A percentile compares a stretch with the other conserved stretches of the same genome.
Conservation (phyloP, 2,329 filamentous ascomycete species). For the Plectosphaerella cucumerina region DNA sequence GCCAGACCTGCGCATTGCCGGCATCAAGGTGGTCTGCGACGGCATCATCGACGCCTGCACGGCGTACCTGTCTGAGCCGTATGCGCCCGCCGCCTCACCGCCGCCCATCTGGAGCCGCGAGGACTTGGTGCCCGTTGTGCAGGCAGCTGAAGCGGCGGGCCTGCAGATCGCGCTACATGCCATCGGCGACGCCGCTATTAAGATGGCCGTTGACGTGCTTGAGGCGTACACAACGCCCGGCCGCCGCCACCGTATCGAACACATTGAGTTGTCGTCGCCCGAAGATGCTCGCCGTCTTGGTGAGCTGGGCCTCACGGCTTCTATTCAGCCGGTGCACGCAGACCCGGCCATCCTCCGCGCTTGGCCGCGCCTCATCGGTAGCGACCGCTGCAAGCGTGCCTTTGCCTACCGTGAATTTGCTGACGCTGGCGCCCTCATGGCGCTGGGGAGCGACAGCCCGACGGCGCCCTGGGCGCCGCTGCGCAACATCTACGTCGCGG, state of each 20-base stretch:
- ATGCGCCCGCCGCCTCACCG: conserved; percentile 41
- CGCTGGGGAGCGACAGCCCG: conserved; percentile 56
- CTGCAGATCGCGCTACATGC: conserved; percentile 62
- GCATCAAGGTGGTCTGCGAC: conserved; percentile 62
- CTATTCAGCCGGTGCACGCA: conserved; percentile 53
- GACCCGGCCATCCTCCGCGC: conserved; percentile 58
- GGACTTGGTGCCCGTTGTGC: conserved; percentile 49
- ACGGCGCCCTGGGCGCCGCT: conserved; percentile 53
- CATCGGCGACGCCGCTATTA: conserved; percentile 58
- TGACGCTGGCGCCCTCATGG: conserved; percentile 47
- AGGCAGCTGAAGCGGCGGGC: conserved; percentile 45
- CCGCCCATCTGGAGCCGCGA: conserved; percentile 51
- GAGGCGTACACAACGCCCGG: conserved; percentile 35
- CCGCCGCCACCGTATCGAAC: conserved; percentile 59
- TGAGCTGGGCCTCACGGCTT: conserved; percentile 54
- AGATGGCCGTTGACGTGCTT: conserved; percentile 53
- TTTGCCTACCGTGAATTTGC: conserved; percentile 62
- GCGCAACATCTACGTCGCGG: conserved; percentile 55
- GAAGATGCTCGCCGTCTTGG: conserved; percentile 54
- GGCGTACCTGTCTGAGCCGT: conserved; percentile 55
- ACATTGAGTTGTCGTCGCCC: conserved; percentile 54
- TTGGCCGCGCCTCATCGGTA: conserved; percentile 55
- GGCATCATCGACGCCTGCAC: conserved; percentile 64
- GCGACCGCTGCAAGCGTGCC: conserved; percentile 48
- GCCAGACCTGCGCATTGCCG: conserved; percentile 46